Evolutionary conservation across 2,329 filamentous ascomycete species (phyloP), one percentile per base, ranked within the genome.

Genomic region (Apiospora phragmitis): DNA sequence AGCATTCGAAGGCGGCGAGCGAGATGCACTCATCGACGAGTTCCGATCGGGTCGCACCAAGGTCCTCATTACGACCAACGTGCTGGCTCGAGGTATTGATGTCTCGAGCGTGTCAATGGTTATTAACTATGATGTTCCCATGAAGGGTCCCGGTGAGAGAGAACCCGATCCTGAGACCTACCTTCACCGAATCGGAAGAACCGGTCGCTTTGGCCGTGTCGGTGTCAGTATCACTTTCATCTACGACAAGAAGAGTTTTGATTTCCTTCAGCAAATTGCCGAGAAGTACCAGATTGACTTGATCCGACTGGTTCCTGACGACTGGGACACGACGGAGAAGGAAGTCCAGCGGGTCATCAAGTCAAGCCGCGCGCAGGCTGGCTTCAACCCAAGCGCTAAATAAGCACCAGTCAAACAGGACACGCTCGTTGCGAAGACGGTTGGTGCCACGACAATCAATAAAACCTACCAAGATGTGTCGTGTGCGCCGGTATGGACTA

Each of bases 41-140:
- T 99, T 99, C 89, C 91, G 96, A 71, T 89, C 85, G 62, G 95
- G 95, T 49, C 88, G 92, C 71, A 94, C 94, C 78, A 99, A 99
- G 85, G 96, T 99, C 11, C 91, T 99, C 73, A 98, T 99, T 79
- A 97, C 96, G 1, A 99, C 96, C 76, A 99, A 99, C 79, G 95
- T 99, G 47, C 89, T 99, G 71, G 93, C 96, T 11, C 94, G 96
- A 79, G 96, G 96, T 80, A 98, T 99, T 77, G 96, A 99, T 79
- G 89, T 91, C 85, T 98, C 80, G 82, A 97, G 84, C 38, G 96
- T 99, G 18, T 97, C 94, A 12, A 96, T 99, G 92, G 96, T 99
- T 69, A 94, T 99, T 86, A 99, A 99, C 86, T 99, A 99, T 83
- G 92, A 94, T 76, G 92, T 94, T 71, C 92, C 92, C 32, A 93